Conservation (phyloP, 202 grass and related monocot genomes). For the Dendrocalamus latiflorus region DNA sequence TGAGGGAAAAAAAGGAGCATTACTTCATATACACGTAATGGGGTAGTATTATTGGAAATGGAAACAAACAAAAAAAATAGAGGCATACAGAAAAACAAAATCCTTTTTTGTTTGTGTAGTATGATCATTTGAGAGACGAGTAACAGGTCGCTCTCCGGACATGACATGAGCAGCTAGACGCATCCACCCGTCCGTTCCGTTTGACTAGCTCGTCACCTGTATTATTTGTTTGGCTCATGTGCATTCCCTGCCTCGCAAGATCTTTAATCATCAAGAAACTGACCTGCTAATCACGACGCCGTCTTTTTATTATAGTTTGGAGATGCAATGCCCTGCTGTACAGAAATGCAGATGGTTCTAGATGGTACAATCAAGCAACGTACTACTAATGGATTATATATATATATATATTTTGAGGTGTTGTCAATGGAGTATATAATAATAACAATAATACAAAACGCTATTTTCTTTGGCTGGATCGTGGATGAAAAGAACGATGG, state of each 20-base stretch:
- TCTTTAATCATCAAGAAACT: background rate
- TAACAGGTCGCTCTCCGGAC: background rate
- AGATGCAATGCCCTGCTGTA: background rate
- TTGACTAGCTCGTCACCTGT: conserved; percentile 11
- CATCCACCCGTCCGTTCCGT: background rate
- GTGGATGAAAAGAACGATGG: too few species aligned
- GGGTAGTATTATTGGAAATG: background rate
- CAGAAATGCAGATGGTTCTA: background rate
- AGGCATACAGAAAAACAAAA: too few species aligned
- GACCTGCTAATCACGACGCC: conserved; percentile 26
- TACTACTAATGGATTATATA: too few species aligned
- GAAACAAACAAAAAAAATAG: background rate
- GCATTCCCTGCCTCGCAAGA: conserved; percentile 5
- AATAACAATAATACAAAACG: too few species aligned
- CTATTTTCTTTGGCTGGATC: too few species aligned
- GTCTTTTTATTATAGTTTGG: background rate
- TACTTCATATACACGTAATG: background rate
- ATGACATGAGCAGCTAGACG: conserved; percentile 4
- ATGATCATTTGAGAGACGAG: background rate
- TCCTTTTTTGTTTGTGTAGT: background rate
- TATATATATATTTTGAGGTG: too few species aligned
- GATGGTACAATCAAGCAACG: background rate
- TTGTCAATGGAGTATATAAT: too few species aligned
- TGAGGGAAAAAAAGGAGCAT: background rate
- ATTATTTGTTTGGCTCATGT: conserved; percentile 11